Percentiles rank a stretch among this genome's conserved stretches.
These are phyloP conservation scores for Gnomoniopsis smithogilvyi DNA, from an alignment of 2,329 filamentous ascomycete species.

Conservation along the genomic window DNA sequence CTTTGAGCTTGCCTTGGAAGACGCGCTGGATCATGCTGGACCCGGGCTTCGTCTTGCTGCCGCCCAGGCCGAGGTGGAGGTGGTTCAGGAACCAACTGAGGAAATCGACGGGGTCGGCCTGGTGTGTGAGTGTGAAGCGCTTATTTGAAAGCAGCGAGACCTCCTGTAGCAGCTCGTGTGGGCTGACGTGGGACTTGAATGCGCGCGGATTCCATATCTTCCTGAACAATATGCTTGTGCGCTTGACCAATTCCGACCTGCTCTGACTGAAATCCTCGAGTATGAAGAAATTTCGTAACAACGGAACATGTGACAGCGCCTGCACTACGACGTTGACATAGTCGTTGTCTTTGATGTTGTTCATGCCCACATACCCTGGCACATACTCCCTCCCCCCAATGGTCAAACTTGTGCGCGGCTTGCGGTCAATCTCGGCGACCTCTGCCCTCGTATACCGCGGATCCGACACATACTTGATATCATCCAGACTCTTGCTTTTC, in stretches of 20 bases:
- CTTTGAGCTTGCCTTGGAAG: conserved; percentile 88
- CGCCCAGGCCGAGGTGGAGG: conserved; percentile 85
- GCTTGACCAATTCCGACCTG: conserved; percentile 77
- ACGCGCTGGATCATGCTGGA: conserved; percentile 86
- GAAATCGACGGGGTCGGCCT: conserved; percentile 96
- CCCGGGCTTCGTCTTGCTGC: conserved; percentile 80
- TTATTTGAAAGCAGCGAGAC: conserved; percentile 87
- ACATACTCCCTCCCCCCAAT: conserved; percentile 81
- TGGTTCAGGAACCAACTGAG: conserved; percentile 97
- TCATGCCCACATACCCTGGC: conserved; percentile 96
- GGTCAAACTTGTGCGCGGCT: conserved; percentile 65
- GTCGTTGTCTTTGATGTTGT: conserved; percentile 99
- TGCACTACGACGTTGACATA: conserved; percentile 96
- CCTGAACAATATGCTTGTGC: conserved; percentile 84
- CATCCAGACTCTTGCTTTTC: conserved; percentile 87
- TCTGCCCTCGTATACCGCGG: conserved; percentile 79
- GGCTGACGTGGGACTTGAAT: conserved; percentile 95
- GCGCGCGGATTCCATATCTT: conserved; percentile 98
- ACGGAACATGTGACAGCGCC: conserved; percentile 82
- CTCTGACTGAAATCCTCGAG: conserved; percentile 71
- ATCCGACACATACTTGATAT: conserved; percentile 97
- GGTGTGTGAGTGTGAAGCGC: conserved; percentile 83
- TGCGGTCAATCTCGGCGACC: conserved; percentile 74
- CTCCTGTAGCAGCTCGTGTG: conserved; percentile 94
- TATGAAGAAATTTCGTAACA: conserved; percentile 87